Percentiles rank a stretch among this genome's conserved stretches.
Conservation (phyloP, 352 stramenopile genomes). For the Pythium scleroteichum region DNA sequence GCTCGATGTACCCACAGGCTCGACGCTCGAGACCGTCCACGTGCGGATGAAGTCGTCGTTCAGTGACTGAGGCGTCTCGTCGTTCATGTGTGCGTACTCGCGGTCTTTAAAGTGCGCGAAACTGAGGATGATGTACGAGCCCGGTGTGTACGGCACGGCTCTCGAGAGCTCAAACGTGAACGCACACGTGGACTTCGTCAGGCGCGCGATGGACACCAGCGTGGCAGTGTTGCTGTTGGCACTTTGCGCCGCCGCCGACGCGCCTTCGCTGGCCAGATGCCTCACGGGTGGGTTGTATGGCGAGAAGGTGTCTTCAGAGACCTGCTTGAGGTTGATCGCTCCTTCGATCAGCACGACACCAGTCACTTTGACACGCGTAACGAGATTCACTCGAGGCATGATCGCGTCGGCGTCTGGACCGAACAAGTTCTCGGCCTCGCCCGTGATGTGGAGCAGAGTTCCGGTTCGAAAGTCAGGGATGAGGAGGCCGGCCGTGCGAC, state of each 20-base stretch:
- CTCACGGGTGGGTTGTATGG: slow-evolving; percentile 16
- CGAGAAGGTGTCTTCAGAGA: slow-evolving; percentile 1
- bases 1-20: not conserved
- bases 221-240: slow-evolving; percentile 2
- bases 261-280: too few species aligned
- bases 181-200: slow-evolving; percentile 1
- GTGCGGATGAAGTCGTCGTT: slow-evolving; percentile 22
- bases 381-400: slow-evolving; percentile 16
- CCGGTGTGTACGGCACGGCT: slow-evolving; percentile 6
- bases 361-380: slow-evolving; percentile 15
- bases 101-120: not conserved
- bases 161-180: slow-evolving; percentile 14
- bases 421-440: slow-evolving; percentile 16
- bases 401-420: slow-evolving; percentile 4
- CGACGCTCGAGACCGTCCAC: slow-evolving; percentile 15
- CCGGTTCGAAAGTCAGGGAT: slow-evolving; percentile 10
- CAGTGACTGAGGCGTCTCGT: slow-evolving; percentile 6
- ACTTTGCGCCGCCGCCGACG: not conserved
- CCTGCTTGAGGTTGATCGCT: not conserved
- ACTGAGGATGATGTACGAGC: slow-evolving; percentile 9
- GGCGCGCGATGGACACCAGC: not conserved
- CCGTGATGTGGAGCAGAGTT: slow-evolving; percentile 13
- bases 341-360: slow-evolving; percentile 8
- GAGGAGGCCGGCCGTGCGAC: slow-evolving; percentile 10
- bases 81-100: slow-evolving; percentile 16